Conservation (phyloP, 2,329 filamentous ascomycete genomes). For the Endoconidiophora polonica region DNA sequence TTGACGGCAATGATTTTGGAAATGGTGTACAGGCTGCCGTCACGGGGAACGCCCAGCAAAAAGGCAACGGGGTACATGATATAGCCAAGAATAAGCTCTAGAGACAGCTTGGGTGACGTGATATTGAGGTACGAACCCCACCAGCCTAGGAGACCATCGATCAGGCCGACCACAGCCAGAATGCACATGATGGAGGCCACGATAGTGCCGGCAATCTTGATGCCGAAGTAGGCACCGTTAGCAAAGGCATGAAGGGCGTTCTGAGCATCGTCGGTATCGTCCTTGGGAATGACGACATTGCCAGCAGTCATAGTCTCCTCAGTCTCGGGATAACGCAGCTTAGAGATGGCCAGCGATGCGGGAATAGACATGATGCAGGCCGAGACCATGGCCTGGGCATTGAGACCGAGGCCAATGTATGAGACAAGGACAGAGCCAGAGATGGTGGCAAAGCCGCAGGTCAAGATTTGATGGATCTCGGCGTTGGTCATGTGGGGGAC, state of each 20-base stretch:
- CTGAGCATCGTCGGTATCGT: conserved; percentile 56
- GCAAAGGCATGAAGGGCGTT: conserved; percentile 76
- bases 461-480: conserved; percentile 86
- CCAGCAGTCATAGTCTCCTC: conserved; percentile 76
- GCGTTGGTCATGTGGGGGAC: conserved; percentile 70
- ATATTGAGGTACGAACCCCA: conserved; percentile 68
- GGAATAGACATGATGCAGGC: conserved; percentile 94
- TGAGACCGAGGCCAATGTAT: conserved; percentile 71
- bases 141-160: conserved; percentile 68
- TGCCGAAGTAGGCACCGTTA: conserved; percentile 68
- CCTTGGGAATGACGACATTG: conserved; percentile 63
- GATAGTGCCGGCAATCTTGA: conserved; percentile 79
- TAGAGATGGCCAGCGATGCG: conserved; percentile 74
- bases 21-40: conserved; percentile 52
- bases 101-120: conserved; percentile 40
- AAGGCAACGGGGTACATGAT: conserved; percentile 63
- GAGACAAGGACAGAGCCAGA: conserved; percentile 73
- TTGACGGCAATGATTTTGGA: conserved; percentile 69
- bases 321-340: conserved; percentile 75
- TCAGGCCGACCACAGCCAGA: conserved; percentile 55
- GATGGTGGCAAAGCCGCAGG: conserved; percentile 82
- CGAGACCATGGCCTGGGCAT: conserved; percentile 70
- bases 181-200: conserved; percentile 66
- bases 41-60: conserved; percentile 59
- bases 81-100: conserved; percentile 64